Conservation (phyloP, 352 stramenopile genomes). For the Globisporangium cystogenes region DNA sequence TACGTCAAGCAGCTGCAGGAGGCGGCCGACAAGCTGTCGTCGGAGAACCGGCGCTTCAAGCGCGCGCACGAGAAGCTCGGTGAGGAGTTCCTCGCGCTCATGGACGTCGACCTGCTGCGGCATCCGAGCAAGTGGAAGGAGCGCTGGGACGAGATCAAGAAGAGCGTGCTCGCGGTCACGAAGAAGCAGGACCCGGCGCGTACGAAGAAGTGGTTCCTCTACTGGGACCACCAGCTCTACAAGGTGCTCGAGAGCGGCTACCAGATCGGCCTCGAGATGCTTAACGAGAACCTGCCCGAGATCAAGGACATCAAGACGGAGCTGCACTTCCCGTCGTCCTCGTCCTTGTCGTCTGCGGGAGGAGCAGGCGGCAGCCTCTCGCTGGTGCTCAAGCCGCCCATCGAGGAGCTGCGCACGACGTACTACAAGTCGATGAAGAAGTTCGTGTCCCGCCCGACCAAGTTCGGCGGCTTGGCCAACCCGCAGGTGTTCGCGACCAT, state of each 20-base stretch:
- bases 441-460: slow-evolving; percentile 88
- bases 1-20: slow-evolving; percentile 92
- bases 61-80: slow-evolving; percentile 82
- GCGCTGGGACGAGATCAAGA: slow-evolving; percentile 80
- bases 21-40: slow-evolving; percentile 80
- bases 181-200: slow-evolving; percentile 78
- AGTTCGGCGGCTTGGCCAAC: slow-evolving; percentile 89
- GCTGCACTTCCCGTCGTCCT: slow-evolving; percentile 45
- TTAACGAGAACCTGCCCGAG: slow-evolving; percentile 92
- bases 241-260: slow-evolving; percentile 94
- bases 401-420: slow-evolving; percentile 90
- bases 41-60: slow-evolving; percentile 89
- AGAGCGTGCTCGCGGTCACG: slow-evolving; percentile 51
- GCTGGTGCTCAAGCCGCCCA: slow-evolving; percentile 85
- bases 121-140: slow-evolving; percentile 86
- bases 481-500: slow-evolving; percentile 84
- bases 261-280: slow-evolving; percentile 90
- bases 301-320: slow-evolving; percentile 85
- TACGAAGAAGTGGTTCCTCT: slow-evolving; percentile 88
- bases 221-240: slow-evolving; percentile 95
- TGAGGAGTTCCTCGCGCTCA: slow-evolving; percentile 75
- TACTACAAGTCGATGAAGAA: slow-evolving; percentile 96
- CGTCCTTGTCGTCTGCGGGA: background rate
- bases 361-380: slow-evolving; percentile 12
- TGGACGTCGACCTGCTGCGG: slow-evolving; percentile 89